Evolutionary conservation across 495 filamentous ascomycete species (phyloP).

Genomic region (Penicillium mononematosum): DNA sequence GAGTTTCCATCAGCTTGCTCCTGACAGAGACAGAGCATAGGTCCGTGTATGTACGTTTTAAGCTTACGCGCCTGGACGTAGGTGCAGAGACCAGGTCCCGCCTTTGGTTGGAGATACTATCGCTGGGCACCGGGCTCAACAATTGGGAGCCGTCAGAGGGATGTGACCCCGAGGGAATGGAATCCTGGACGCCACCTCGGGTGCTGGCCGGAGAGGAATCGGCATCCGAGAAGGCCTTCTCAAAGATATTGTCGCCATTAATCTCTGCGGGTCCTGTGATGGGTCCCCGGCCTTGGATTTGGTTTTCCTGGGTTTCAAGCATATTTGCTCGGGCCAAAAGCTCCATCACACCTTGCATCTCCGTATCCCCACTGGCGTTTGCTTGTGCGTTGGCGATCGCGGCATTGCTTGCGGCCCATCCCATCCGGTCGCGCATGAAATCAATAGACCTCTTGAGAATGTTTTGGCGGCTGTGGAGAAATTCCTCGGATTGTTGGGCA

Average conservation of each 20-base stretch:
- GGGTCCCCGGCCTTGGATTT: conserved; percentile 54
- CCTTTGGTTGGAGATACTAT: conserved; percentile 35
- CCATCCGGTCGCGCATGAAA: conserved; percentile 93
- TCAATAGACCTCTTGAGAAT: conserved; percentile 92
- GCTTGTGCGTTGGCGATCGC: conserved; percentile 78
- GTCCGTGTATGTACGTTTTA: conserved; percentile 89
- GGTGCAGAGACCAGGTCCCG: conserved; percentile 38
- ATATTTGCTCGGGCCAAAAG: conserved; percentile 76
- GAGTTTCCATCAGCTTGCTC: conserved; percentile 80
- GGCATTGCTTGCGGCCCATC: conserved; percentile 67
- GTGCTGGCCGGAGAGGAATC: conserved; percentile 27
- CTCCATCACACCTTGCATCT: conserved; percentile 89
- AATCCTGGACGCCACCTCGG: conserved; percentile 23
- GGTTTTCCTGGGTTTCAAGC: conserved; percentile 54
- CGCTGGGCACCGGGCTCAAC: conserved; percentile 34
- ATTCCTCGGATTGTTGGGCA: conserved; percentile 90
- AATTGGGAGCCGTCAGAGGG: conserved; percentile 26
- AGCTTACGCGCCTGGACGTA: conserved; percentile 61
- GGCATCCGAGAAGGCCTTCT: conserved; percentile 62
- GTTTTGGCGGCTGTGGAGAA: conserved; percentile 86
- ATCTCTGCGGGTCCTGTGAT: conserved; percentile 73
- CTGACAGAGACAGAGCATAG: conserved; percentile 67
- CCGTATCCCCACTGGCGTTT: conserved; percentile 74
- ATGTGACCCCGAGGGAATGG: conserved; percentile 16
- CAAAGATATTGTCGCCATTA: conserved; percentile 74